Evolutionary conservation across 1,284 basidiomycete species (phyloP).

Genomic region (Tylopilus sp.): DNA sequence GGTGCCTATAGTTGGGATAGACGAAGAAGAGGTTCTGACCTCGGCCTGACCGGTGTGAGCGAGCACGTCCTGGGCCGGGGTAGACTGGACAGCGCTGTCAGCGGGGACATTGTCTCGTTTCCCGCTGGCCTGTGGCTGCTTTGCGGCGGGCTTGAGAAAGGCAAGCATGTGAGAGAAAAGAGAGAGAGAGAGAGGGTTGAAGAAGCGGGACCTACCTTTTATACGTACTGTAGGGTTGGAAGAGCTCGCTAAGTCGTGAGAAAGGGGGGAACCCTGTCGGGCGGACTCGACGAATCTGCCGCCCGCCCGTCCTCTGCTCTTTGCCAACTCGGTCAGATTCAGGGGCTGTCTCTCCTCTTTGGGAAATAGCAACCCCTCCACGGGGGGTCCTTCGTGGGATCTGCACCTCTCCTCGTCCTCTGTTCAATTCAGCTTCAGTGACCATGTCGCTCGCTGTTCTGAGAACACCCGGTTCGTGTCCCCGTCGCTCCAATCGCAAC

Average conservation of each 20-base stretch:
- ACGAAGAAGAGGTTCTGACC: conserved; percentile 19
- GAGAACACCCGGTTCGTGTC: conserved; percentile 43
- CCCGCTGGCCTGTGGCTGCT: conserved; percentile 19
- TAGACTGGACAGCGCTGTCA: conserved; percentile 7
- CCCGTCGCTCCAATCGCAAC: neutral
- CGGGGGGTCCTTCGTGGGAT: conserved; percentile 20
- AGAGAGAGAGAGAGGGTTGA: conserved; percentile 7
- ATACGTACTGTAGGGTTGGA: conserved; percentile 24
- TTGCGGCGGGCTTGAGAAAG: conserved; percentile 26
- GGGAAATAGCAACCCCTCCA: conserved; percentile 9
- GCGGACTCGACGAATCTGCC: neutral
- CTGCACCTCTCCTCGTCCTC: neutral
- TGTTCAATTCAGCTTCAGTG: neutral
- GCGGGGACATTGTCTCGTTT: neutral
- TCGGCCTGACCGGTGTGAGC: neutral
- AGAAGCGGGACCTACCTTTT: conserved; percentile 16
- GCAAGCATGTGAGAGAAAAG: conserved; percentile 22
- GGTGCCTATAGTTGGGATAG: conserved; percentile 29
- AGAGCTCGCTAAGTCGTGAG: conserved; percentile 30
- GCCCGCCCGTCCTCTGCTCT: neutral
- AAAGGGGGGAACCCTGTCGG: conserved; percentile 14
- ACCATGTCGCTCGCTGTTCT: conserved; percentile 50
- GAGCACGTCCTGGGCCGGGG: neutral
- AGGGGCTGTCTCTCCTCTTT: conserved; percentile 9
- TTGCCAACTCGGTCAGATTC: no score